These are phyloP conservation scores for Monosporascus sp. DNA, from an alignment of 2,329 filamentous ascomycete species.

Conservation along the genomic window DNA sequence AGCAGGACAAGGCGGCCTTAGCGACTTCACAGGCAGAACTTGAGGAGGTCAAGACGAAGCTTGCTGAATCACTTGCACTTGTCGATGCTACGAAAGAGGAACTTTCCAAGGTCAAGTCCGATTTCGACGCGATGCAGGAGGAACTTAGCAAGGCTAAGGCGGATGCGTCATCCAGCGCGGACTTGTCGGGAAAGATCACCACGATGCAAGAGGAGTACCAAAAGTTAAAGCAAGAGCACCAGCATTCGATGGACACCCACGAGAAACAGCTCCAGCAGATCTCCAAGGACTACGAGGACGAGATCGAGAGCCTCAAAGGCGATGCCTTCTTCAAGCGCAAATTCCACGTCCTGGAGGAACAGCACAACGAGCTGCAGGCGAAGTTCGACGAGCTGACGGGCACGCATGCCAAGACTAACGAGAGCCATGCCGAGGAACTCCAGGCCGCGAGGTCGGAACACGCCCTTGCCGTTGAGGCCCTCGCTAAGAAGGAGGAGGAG, in stretches of 20 bases:
- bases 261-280: constrained; percentile 53
- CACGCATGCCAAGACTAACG: constrained; percentile 28
- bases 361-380: constrained; percentile 39
- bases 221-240: constrained; percentile 45
- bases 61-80: constrained; percentile 22
- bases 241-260: constrained; percentile 41
- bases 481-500: constrained; percentile 47
- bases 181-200: constrained; percentile 19
- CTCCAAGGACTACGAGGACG: constrained; percentile 57
- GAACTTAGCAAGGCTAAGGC: constrained; percentile 43
- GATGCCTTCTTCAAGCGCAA: constrained; percentile 61
- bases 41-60: constrained; percentile 32
- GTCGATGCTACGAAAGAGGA: constrained; percentile 35
- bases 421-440: constrained; percentile 29
- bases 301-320: constrained; percentile 58
- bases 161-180: constrained; percentile 30
- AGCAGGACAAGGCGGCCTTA: constrained; percentile 45
- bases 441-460: constrained; percentile 15
- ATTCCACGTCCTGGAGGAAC: constrained; percentile 54
- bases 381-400: constrained; percentile 23
- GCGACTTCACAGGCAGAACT: constrained; percentile 36
- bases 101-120: constrained; percentile 42
- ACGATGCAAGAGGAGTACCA: constrained; percentile 30
- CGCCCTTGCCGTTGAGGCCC: constrained; percentile 36
- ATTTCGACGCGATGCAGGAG: constrained; percentile 42